Conservation (phyloP, 495 filamentous ascomycete species). For the Lindgomyces ingoldianus region DNA sequence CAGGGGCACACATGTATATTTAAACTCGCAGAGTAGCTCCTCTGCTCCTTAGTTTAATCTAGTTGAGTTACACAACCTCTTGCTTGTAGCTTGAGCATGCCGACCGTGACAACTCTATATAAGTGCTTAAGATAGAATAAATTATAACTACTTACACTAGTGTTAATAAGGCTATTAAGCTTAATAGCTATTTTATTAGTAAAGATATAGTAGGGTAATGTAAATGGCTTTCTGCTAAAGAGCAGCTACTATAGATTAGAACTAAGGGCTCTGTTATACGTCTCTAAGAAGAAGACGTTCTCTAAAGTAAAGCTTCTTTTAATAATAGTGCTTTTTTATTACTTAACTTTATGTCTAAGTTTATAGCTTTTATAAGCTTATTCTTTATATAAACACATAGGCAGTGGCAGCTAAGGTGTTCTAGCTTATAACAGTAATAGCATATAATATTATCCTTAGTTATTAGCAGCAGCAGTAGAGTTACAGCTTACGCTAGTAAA, state of each 20-base stretch:
- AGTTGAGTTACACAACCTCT: too few relatives aligned
- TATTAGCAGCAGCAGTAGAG: not conserved
- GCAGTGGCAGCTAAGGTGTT: not conserved
- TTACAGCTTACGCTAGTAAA: not conserved
- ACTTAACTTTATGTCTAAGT: not conserved
- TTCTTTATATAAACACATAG: not conserved
- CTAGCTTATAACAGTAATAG: not conserved
- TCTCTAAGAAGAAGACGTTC: not conserved
- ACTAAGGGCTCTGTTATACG: not conserved
- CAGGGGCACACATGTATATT: too few relatives aligned
- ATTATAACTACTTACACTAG: not conserved
- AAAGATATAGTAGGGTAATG: not conserved
- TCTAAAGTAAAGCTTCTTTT: conserved; percentile 1
- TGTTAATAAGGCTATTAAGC: not conserved
- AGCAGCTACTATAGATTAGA: not conserved
- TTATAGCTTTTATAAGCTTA: not conserved
- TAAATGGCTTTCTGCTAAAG: not conserved
- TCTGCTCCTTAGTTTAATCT: too few relatives aligned
- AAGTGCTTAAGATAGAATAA: not conserved
- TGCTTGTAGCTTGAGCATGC: too few relatives aligned
- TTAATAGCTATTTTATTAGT: not conserved
- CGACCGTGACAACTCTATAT: too few relatives aligned
- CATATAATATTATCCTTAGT: not conserved
- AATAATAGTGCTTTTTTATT: not conserved
- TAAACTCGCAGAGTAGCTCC: too few relatives aligned